phyloP scores from a whole-genome alignment of 2,329 filamentous ascomycete species.

The Ceratocystis albifundus region DNA sequence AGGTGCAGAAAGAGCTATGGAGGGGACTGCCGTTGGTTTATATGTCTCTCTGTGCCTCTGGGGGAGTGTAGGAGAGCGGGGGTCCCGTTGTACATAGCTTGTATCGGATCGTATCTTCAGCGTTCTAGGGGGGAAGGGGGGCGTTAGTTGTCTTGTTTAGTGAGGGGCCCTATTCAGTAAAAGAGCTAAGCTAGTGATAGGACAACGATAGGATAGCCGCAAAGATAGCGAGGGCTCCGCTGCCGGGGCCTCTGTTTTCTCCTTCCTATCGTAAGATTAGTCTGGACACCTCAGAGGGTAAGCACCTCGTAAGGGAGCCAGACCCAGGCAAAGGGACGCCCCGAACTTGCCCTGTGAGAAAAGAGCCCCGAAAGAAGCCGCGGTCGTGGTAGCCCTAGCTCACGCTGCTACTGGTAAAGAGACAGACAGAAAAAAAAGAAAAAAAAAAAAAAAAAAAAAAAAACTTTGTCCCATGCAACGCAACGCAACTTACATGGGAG shows the following conservation, averaged over 20 bases:
- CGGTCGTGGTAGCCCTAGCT: background rate
- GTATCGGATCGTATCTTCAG: conserved; percentile 8
- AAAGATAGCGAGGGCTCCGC: conserved; percentile 12
- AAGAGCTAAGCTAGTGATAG: background rate
- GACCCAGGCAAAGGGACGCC: too few relatives aligned
- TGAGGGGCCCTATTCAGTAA: background rate
- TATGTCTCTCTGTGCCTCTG: conserved; percentile 13
- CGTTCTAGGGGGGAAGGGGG: background rate
- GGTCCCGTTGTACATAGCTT: background rate
- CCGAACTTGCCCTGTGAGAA: background rate
- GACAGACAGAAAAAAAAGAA: too few relatives aligned
- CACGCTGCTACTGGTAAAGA: background rate
- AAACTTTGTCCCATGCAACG: background rate
- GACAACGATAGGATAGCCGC: background rate
- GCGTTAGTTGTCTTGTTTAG: background rate
- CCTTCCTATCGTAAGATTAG: background rate
- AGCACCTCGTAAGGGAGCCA: too few relatives aligned
- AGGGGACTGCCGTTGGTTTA: conserved; percentile 18
- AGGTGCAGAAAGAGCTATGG: background rate
- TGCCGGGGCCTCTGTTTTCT: conserved; percentile 8
- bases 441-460: too few relatives aligned
- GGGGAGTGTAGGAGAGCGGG: background rate
- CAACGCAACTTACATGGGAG: background rate
- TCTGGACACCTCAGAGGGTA: background rate
- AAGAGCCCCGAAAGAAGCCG: background rate